Evolutionary conservation across 2,329 filamentous ascomycete genomes (phyloP).

Genomic region (Trichophyton verrucosum): DNA sequence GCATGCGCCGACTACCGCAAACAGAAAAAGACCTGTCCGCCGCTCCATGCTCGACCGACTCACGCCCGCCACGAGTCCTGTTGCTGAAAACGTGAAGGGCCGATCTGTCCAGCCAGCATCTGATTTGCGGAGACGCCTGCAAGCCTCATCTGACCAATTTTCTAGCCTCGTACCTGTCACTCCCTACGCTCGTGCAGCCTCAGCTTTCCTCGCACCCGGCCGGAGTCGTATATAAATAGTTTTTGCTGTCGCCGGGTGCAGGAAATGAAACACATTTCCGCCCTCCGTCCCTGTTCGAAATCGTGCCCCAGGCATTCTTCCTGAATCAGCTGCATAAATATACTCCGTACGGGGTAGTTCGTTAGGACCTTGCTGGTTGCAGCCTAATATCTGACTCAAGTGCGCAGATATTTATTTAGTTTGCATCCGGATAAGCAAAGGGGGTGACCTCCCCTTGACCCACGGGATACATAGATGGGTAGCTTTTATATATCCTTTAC

Average conservation of each 20-base stretch:
- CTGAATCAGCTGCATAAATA: not conserved
- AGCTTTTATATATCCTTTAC: not conserved
- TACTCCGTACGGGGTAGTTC: not conserved
- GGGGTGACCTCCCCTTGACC: not conserved
- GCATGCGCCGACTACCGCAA: too few species aligned
- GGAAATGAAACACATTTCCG: not conserved
- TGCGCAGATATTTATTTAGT: too few species aligned
- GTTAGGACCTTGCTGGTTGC: not conserved
- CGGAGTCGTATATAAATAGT: not conserved
- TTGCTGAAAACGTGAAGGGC: not conserved
- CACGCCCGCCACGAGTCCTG: not conserved
- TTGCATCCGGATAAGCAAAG: too few species aligned
- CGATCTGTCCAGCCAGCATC: not conserved
- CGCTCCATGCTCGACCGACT: not conserved
- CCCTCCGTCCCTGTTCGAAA: not conserved
- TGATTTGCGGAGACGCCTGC: slow-evolving; percentile 1
- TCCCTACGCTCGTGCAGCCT: not conserved
- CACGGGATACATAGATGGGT: not conserved
- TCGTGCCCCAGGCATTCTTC: not conserved
- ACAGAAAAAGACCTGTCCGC: too few species aligned
- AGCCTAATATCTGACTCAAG: not conserved
- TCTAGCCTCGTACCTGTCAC: slow-evolving; percentile 1
- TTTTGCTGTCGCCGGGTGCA: too few species aligned
- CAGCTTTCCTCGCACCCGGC: not conserved
- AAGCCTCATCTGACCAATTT: slow-evolving; percentile 4